Evolutionary conservation across 805 yeast genomes (phyloP).

Genomic region (Torulaspora quercuum): DNA sequence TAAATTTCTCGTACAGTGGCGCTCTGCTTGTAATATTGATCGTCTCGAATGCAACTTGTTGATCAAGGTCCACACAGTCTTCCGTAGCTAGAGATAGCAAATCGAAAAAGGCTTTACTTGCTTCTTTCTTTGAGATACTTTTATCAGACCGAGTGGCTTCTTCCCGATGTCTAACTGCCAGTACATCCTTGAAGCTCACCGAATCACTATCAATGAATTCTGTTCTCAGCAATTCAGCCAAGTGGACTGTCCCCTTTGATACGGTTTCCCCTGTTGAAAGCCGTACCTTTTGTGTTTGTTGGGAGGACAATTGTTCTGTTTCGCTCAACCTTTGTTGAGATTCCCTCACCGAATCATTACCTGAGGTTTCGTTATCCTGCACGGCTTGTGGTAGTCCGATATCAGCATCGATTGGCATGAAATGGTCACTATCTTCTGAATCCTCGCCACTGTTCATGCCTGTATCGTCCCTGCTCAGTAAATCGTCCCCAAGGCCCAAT

Average conservation of each 20-base stretch:
- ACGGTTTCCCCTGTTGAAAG: constrained; percentile 25
- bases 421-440: constrained; percentile 17
- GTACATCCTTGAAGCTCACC: constrained; percentile 16
- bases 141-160: constrained; percentile 2
- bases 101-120: constrained; percentile 61
- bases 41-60: constrained; percentile 56
- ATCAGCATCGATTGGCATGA: constrained; percentile 18
- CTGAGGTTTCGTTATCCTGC: constrained; percentile 5
- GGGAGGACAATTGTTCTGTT: constrained; percentile 6
- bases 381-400: constrained; percentile 13
- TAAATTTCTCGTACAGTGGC: constrained; percentile 34
- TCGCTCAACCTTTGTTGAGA: constrained; percentile 9
- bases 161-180: constrained; percentile 11
- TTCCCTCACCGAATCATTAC: constrained; percentile 7
- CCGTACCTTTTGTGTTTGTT: constrained; percentile 17
- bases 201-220: constrained; percentile 18
- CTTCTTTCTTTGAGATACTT: constrained; percentile 24
- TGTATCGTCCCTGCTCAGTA: constrained; percentile 11
- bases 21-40: constrained; percentile 51
- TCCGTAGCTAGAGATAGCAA: constrained; percentile 75
- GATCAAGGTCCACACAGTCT: constrained; percentile 63
- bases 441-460: constrained; percentile 8
- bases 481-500: constrained; percentile 23
- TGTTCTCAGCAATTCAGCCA: constrained; percentile 29
- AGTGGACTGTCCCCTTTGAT: constrained; percentile 28